Base-by-base conservation (phyloP, 2,329 filamentous ascomycete species). In the Penicillium psychrosexuale region DNA sequence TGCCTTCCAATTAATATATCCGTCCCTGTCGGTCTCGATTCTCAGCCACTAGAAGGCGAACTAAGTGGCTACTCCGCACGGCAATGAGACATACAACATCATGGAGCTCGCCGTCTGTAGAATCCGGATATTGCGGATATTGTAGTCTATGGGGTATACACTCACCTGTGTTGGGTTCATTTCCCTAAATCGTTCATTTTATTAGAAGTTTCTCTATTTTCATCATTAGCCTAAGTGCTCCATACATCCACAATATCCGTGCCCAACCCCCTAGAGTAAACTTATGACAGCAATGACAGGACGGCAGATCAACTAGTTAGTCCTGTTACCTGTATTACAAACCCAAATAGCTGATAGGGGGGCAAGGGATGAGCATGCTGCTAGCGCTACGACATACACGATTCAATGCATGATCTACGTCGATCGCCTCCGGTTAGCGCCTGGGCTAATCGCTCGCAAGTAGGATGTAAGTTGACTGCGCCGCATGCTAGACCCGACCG, bases 401-500 rank as follows among this genome's bases (percentile, higher is more conserved):
- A 17, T 33, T 45, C 45, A 51, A 33, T 28, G n/a, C 8, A 11
- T 17, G 52, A 51, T 54, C 52, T 50, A 54, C 47, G 39, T 34
- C 11, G 46, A 54, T 51, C 47, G 27, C 13, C 15, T 44, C 46
- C 33, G 50, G 37, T 38, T 38, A 50, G 27, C 19, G 8, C n/a
- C 33, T 11, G 9, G 24, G 2, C 12, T 15, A 5, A 30, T 31
- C 50, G n/a, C n/a, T 27, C 33, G 11, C 11, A 50, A 33, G 13
- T 33, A 40, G 34, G 30, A 45, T 48, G 19, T 48, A 54, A 45
- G 47, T 39, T 51, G 52, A 45, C 52, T 54, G 52, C 47, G 46
- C 52, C 52, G n/a, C 47, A 50, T 38, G 27, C n/a, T 27, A 6
- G 9, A 31, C 5, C 39, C 15, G 15, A 31, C 33, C 22, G 15